Evolutionary conservation across 257 asterid genomes (phyloP).

Genomic region (Cordia subcordata): DNA sequence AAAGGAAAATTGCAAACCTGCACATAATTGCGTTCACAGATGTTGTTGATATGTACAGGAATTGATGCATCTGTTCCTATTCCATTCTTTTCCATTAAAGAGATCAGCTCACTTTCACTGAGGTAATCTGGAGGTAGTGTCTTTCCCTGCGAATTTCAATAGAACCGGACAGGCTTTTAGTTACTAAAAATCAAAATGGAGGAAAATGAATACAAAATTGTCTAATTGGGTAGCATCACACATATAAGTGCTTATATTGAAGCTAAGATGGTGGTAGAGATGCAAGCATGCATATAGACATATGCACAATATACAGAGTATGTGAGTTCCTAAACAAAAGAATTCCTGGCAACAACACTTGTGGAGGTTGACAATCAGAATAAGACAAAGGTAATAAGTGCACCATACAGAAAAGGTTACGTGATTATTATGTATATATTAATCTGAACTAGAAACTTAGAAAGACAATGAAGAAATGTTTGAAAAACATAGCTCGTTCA

Average conservation of each 20-base stretch:
- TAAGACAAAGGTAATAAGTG: too few species aligned
- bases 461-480: neutral
- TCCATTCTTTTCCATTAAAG: slow-evolving; percentile 89
- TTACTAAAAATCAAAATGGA: slow-evolving; percentile 5
- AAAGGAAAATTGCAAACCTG: slow-evolving; percentile 53
- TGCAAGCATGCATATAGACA: too few species aligned
- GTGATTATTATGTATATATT: too few species aligned
- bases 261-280: too few species aligned
- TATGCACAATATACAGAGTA: too few species aligned
- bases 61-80: slow-evolving; percentile 97
- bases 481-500: neutral
- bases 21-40: slow-evolving; percentile 82
- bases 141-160: slow-evolving; percentile 51
- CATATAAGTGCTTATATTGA: too few species aligned
- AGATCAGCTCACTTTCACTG: slow-evolving; percentile 83
- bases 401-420: too few species aligned
- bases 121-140: slow-evolving; percentile 83
- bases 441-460: too few species aligned
- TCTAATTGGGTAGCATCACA: too few species aligned
- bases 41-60: slow-evolving; percentile 87
- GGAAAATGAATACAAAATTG: neutral
- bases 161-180: slow-evolving; percentile 7
- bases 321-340: too few species aligned
- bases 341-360: too few species aligned
- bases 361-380: too few species aligned